Conservation (phyloP, 139 green algal genomes). For the Axilococcus clingmanii region DNA sequence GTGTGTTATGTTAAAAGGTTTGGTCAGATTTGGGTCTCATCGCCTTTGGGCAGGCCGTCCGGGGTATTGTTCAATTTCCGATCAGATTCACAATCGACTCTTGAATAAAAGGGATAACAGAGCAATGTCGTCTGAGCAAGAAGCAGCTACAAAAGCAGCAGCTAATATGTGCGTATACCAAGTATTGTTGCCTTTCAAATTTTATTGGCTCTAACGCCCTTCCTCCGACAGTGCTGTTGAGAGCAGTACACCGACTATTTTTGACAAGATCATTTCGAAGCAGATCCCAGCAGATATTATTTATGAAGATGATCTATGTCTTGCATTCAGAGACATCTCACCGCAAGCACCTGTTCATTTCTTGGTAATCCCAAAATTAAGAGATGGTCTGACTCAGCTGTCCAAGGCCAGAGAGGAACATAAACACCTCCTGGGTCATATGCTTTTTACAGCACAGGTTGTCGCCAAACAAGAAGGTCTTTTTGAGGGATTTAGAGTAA, state of each 20-base stretch:
- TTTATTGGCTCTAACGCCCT: too few relatives aligned
- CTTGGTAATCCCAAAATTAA: conserved; percentile 83
- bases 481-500: conserved; percentile 73
- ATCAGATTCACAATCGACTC: too few relatives aligned
- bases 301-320: conserved; percentile 87
- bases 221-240: conserved; percentile 14
- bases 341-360: conserved; percentile 86
- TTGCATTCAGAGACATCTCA: conserved; percentile 91
- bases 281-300: conserved; percentile 80
- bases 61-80: too few relatives aligned
- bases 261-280: conserved; percentile 94
- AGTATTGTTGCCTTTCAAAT: too few relatives aligned
- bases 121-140: too few relatives aligned
- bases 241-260: conserved; percentile 66
- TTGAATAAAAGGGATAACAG: too few relatives aligned
- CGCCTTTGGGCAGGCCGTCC: too few relatives aligned
- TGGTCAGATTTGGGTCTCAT: too few relatives aligned
- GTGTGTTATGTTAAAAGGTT: too few relatives aligned
- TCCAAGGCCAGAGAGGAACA: conserved; percentile 63
- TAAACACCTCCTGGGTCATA: conserved; percentile 78
- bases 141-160: too few relatives aligned
- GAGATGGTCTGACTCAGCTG: conserved; percentile 63
- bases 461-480: conserved; percentile 57
- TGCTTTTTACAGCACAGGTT: conserved; percentile 75
- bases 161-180: too few relatives aligned